Evolutionary conservation across 2,329 filamentous ascomycete species (phyloP).

Genomic region (Fusarium robinianum): DNA sequence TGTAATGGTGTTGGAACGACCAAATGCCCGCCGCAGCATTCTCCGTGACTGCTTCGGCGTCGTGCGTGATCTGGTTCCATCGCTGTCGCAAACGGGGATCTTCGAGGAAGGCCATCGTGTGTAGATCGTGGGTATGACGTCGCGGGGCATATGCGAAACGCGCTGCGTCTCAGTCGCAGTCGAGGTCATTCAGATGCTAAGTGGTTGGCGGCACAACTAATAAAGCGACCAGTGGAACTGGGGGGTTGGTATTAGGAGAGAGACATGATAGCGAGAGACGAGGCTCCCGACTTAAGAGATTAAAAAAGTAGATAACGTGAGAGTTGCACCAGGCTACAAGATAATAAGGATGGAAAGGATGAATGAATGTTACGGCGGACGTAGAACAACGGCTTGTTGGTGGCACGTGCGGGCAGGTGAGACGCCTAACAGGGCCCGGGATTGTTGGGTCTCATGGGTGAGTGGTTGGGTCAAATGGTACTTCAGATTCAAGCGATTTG

Average conservation of each 20-base stretch:
- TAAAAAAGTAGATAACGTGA: slow-evolving; percentile 19
- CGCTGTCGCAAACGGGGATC: slow-evolving; percentile 91
- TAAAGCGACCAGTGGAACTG: background rate
- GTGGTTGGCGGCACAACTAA: background rate
- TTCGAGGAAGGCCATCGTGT: slow-evolving; percentile 66
- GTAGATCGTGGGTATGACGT: slow-evolving; percentile 38
- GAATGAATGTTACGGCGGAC: slow-evolving; percentile 22
- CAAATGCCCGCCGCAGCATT: slow-evolving; percentile 90
- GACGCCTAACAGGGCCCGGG: slow-evolving; percentile 26
- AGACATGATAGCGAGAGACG: slow-evolving; percentile 25
- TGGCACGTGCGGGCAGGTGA: slow-evolving; percentile 36
- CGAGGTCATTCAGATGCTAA: slow-evolving; percentile 1
- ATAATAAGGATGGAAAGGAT: too few relatives aligned
- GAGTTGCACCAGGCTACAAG: slow-evolving; percentile 15
- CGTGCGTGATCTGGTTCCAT: slow-evolving; percentile 90
- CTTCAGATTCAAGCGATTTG: slow-evolving; percentile 17
- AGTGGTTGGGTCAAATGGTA: slow-evolving; percentile 33
- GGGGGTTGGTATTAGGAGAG: slow-evolving; percentile 8
- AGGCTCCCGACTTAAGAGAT: slow-evolving; percentile 13
- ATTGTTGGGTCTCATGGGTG: too few relatives aligned
- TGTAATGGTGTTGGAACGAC: slow-evolving; percentile 83
- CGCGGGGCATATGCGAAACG: slow-evolving; percentile 29
- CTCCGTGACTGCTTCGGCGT: slow-evolving; percentile 87
- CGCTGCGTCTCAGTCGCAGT: too few relatives aligned
- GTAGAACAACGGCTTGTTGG: slow-evolving; percentile 21